Evolutionary conservation across 805 yeast species (phyloP).

Genomic region (Ogataea populi-albae): DNA sequence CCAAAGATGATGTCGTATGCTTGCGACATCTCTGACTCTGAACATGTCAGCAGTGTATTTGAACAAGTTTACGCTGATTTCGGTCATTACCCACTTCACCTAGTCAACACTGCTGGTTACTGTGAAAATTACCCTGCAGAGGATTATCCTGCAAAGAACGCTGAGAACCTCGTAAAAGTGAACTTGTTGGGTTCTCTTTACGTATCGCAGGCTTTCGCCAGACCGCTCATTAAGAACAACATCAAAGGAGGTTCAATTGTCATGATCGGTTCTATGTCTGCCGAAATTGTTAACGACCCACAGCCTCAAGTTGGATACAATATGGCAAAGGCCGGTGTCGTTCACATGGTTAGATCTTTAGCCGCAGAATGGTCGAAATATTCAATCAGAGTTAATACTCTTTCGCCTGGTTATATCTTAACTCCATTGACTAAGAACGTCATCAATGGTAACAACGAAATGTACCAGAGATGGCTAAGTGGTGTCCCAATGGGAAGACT

Average conservation of each 20-base stretch:
- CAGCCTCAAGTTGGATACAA: slow-evolving; percentile 80
- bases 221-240: slow-evolving; percentile 56
- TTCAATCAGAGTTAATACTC: slow-evolving; percentile 71
- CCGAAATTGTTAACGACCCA: slow-evolving; percentile 72
- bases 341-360: slow-evolving; percentile 70
- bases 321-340: slow-evolving; percentile 85
- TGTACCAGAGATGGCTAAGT: slow-evolving; percentile 70
- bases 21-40: slow-evolving; percentile 69
- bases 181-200: slow-evolving; percentile 73
- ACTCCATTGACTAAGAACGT: slow-evolving; percentile 78
- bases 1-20: slow-evolving; percentile 59
- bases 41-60: slow-evolving; percentile 54
- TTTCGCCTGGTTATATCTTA: slow-evolving; percentile 78
- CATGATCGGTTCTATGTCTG: slow-evolving; percentile 77
- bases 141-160: slow-evolving; percentile 69
- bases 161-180: slow-evolving; percentile 66
- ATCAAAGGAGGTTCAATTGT: slow-evolving; percentile 58
- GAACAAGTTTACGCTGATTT: slow-evolving; percentile 54
- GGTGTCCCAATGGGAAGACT: slow-evolving; percentile 75
- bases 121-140: slow-evolving; percentile 78
- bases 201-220: slow-evolving; percentile 71
- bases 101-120: slow-evolving; percentile 81
- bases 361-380: slow-evolving; percentile 83
- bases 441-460: slow-evolving; percentile 50
- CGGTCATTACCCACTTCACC: slow-evolving; percentile 57